A percentile compares a stretch with the other conserved stretches of the same genome.
Evolutionary conservation across 2,329 filamentous ascomycete species (phyloP).

Genomic region (Aspergillus aculeatinus): DNA sequence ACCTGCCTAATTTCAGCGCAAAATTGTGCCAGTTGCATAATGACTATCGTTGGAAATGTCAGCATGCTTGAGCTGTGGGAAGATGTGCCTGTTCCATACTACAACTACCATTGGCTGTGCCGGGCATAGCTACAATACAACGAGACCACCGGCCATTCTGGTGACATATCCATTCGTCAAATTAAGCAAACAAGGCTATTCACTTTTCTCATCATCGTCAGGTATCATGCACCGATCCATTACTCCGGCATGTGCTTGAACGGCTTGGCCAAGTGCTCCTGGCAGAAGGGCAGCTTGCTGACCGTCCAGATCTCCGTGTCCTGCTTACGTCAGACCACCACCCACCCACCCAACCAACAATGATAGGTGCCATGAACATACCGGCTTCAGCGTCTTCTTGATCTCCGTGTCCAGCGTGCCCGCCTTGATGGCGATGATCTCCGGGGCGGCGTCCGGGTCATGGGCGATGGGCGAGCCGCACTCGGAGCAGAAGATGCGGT

Average conservation of each 20-base stretch:
- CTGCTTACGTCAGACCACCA: constrained; percentile 17
- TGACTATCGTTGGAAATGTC: too few species aligned
- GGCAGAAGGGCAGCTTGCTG: constrained; percentile 68
- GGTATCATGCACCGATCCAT: background rate
- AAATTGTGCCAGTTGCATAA: background rate
- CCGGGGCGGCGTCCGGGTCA: constrained; percentile 67
- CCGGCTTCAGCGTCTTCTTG: constrained; percentile 67
- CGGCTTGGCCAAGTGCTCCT: constrained; percentile 63
- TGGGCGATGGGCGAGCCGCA: constrained; percentile 70
- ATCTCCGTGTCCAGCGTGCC: constrained; percentile 63
- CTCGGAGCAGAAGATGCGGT: constrained; percentile 68
- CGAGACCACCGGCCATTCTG: background rate
- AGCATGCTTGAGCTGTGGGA: too few species aligned
- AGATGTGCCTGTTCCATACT: too few species aligned
- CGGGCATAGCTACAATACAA: background rate
- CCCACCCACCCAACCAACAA: too few species aligned
- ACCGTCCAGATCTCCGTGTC: constrained; percentile 69
- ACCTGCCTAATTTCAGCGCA: too few species aligned
- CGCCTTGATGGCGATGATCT: constrained; percentile 68
- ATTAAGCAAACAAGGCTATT: background rate
- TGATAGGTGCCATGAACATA: constrained; percentile 15
- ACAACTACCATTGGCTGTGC: too few species aligned
- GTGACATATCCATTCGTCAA: background rate
- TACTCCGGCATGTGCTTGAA: constrained; percentile 65
- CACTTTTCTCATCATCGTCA: background rate